These are phyloP conservation scores for Centrapalus pauciflorus DNA, from an alignment of 129 eudicot genomes.

Conservation along the genomic window DNA sequence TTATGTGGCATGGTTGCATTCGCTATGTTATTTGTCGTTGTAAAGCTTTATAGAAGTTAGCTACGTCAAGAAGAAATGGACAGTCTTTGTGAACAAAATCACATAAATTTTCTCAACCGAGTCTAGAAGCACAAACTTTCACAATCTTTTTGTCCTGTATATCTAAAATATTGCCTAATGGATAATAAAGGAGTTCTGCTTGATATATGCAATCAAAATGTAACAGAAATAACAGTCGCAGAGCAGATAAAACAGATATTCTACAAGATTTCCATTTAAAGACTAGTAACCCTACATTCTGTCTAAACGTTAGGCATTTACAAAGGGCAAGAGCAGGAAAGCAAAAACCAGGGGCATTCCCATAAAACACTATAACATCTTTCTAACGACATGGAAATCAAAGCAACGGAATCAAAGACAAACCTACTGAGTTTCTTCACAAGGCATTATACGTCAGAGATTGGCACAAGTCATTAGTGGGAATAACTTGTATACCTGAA, in stretches of 20 bases:
- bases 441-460: neutral
- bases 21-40: slow-evolving; percentile 15
- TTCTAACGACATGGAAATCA: slow-evolving; percentile 11
- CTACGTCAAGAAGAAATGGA: no score
- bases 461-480: neutral
- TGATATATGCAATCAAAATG: no score
- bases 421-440: slow-evolving; percentile 17
- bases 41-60: slow-evolving; percentile 14
- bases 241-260: neutral
- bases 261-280: no score
- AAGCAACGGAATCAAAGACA: neutral
- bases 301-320: neutral
- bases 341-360: neutral
- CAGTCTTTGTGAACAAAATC: no score
- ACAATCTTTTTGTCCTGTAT: neutral
- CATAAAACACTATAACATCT: slow-evolving; percentile 10
- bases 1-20: slow-evolving; percentile 24
- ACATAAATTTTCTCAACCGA: neutral
- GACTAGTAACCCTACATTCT: no score
- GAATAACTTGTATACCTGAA: slow-evolving; percentile 25
- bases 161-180: neutral
- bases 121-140: neutral
- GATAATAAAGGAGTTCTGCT: neutral
- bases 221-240: no score
- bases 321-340: neutral